Percentiles rank a stretch among this genome's conserved stretches.
These are phyloP conservation scores for Rickenella mellea DNA, from an alignment of 768 basidiomycete genomes.

Conservation along the genomic window DNA sequence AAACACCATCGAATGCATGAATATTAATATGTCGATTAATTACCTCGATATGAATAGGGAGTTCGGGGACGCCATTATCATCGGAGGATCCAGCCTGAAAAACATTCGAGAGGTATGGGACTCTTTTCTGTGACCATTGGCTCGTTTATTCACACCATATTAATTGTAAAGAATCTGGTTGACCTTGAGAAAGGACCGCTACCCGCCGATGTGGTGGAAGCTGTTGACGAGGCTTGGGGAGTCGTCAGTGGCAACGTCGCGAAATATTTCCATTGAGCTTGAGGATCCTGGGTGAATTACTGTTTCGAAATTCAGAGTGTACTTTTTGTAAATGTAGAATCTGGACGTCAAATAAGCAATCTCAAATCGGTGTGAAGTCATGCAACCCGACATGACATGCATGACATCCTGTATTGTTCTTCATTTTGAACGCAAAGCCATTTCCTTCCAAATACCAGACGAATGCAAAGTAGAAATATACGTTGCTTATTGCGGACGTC, in stretches of 20 bases:
- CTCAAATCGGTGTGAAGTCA: too few relatives aligned
- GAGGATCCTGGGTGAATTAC: too few relatives aligned
- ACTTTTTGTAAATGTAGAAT: too few relatives aligned
- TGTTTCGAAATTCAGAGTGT: too few relatives aligned
- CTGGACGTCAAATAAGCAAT: too few relatives aligned
- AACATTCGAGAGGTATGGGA: conserved; percentile 22
- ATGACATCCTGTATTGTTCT: too few relatives aligned
- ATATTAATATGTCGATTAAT: background rate
- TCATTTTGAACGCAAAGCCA: too few relatives aligned
- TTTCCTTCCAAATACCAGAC: too few relatives aligned
- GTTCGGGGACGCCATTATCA: conserved; percentile 21
- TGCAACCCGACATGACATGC: too few relatives aligned
- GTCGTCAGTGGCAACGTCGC: background rate
- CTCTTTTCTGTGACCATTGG: background rate
- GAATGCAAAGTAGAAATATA: too few relatives aligned
- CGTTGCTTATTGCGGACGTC: too few relatives aligned
- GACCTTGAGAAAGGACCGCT: background rate
- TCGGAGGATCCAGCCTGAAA: conserved; percentile 25
- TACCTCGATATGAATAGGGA: background rate
- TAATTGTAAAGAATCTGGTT: background rate
- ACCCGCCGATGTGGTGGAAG: background rate
- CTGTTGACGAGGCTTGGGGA: background rate
- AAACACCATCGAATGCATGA: conserved; percentile 16
- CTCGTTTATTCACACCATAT: background rate
- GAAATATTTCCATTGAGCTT: background rate